phyloP scores from a whole-genome alignment of 2,329 filamentous ascomycete species.

The Cucurbitaria berberidis region DNA sequence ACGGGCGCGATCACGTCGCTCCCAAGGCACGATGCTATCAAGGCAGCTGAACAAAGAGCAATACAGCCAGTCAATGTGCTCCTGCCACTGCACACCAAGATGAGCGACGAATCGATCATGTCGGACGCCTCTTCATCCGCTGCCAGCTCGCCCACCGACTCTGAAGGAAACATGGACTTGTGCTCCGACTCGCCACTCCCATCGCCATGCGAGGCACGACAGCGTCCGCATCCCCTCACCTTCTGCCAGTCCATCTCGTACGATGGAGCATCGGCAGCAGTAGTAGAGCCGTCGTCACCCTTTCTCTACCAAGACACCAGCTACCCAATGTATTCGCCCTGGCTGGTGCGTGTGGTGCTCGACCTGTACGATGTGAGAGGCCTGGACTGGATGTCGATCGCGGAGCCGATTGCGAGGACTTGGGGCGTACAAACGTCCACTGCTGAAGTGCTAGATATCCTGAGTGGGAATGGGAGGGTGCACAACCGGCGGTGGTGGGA shows the following conservation, averaged over 20 bases:
- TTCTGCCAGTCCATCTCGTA: constrained; percentile 12
- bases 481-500: constrained; percentile 46
- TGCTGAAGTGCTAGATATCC: constrained; percentile 44
- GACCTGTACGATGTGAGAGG: constrained; percentile 44
- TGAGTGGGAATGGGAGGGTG: constrained; percentile 45
- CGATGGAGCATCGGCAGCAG: constrained; percentile 2
- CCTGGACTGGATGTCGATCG: constrained; percentile 48
- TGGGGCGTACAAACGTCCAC: constrained; percentile 44
- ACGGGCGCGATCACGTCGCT: constrained; percentile 33
- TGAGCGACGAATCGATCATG: constrained; percentile 41
- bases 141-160: constrained; percentile 35
- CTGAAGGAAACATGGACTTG: constrained; percentile 14
- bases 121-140: constrained; percentile 27
- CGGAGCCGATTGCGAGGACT: constrained; percentile 40
- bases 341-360: constrained; percentile 46
- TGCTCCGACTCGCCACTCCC: constrained; percentile 9
- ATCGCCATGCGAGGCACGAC: constrained; percentile 1
- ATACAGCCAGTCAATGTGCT: constrained; percentile 17
- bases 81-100: constrained; percentile 37
- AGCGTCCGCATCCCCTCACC: constrained; percentile 18
- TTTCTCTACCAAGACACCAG: constrained; percentile 39
- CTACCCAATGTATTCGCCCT: constrained; percentile 41
- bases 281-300: constrained; percentile 19
- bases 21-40: constrained; percentile 30
- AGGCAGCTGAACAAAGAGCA: constrained; percentile 17